Percentiles rank a stretch among this genome's conserved stretches.
Conservation (phyloP, 495 filamentous ascomycete species). For the Trichocladium antarcticum region DNA sequence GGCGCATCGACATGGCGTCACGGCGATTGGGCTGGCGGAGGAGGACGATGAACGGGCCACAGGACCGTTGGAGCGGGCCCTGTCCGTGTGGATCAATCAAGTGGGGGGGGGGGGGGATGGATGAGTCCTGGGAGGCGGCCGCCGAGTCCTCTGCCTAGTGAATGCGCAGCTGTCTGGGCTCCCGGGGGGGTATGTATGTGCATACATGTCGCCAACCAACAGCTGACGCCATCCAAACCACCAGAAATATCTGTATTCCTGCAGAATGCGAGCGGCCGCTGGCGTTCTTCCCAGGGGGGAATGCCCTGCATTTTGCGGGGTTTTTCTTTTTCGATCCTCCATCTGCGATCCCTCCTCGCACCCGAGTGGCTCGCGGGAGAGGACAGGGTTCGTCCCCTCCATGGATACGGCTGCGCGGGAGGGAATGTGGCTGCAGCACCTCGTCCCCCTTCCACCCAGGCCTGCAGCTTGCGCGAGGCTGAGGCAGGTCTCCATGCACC, state of each 20-base stretch:
- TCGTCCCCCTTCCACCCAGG: background rate
- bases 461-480: constrained; percentile 3
- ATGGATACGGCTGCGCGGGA: no score
- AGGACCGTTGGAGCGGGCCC: constrained; percentile 6
- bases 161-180: constrained; percentile 6
- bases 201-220: background rate
- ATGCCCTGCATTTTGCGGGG: background rate
- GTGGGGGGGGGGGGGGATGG: no score
- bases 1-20: background rate
- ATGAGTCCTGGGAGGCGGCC: constrained; percentile 7
- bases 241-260: background rate
- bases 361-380: background rate
- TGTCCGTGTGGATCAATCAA: background rate
- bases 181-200: no score
- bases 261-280: constrained; percentile 7
- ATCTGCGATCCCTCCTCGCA: background rate
- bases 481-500: background rate
- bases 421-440: background rate
- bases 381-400: no score
- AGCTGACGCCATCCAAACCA: background rate
- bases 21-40: constrained; percentile 1
- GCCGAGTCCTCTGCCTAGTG: constrained; percentile 7
- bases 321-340: background rate
- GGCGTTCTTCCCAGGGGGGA: background rate
- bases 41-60: constrained; percentile 2